Conservation (phyloP, 495 filamentous ascomycete species). For the Xylaria cubensis region DNA sequence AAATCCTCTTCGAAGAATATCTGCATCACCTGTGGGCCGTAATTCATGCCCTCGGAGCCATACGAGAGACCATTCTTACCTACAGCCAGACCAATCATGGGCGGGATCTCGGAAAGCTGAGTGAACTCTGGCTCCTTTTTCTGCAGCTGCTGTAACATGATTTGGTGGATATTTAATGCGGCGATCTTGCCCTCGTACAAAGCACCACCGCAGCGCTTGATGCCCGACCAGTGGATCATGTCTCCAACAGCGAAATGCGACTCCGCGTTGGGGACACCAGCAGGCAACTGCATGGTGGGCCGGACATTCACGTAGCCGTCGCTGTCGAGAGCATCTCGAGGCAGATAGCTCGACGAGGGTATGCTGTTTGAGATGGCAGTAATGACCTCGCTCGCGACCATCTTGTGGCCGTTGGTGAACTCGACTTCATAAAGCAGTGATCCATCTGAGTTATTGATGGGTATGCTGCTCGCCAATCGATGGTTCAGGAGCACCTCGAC, state of each 20-base stretch:
- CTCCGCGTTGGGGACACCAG: slow-evolving; percentile 53
- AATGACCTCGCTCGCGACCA: slow-evolving; percentile 63
- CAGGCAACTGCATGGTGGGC: slow-evolving; percentile 48
- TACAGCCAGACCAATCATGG: slow-evolving; percentile 71
- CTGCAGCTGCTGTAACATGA: slow-evolving; percentile 52
- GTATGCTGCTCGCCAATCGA: slow-evolving; percentile 50
- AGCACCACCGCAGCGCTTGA: slow-evolving; percentile 73
- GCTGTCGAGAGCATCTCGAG: slow-evolving; percentile 52
- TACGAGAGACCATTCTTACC: slow-evolving; percentile 70
- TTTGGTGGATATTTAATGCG: slow-evolving; percentile 66
- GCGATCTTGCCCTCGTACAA: slow-evolving; percentile 70
- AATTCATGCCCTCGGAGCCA: slow-evolving; percentile 56
- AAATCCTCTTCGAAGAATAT: slow-evolving; percentile 71
- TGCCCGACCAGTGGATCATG: slow-evolving; percentile 67
- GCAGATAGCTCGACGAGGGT: slow-evolving; percentile 63
- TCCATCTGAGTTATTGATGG: slow-evolving; percentile 38
- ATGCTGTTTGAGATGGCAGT: slow-evolving; percentile 63
- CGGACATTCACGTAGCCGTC: slow-evolving; percentile 65
- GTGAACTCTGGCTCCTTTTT: slow-evolving; percentile 50
- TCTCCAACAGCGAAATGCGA: slow-evolving; percentile 66
- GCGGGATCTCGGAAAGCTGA: slow-evolving; percentile 58
- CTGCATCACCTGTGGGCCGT: slow-evolving; percentile 64
- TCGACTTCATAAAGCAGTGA: slow-evolving; percentile 49
- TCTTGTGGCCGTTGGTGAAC: slow-evolving; percentile 59
- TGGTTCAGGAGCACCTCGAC: slow-evolving; percentile 63